Evolutionary conservation across 2,329 filamentous ascomycete genomes (phyloP).

Genomic region (Camillea tinctor): DNA sequence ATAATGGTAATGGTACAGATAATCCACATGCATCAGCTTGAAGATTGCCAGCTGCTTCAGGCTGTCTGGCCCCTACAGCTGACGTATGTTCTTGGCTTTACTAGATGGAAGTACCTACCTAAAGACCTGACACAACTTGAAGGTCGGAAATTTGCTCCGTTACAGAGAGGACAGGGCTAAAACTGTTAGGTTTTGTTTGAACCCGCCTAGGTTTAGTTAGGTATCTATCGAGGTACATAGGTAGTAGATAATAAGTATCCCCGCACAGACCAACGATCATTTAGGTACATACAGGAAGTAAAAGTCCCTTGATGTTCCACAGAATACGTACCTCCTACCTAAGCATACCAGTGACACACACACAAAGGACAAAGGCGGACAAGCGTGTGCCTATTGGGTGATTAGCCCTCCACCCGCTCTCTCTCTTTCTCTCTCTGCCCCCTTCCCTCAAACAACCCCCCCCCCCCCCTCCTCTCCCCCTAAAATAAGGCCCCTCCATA

Average conservation of each 20-base stretch:
- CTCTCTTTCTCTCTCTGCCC: not conserved
- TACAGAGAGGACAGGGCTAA: not conserved
- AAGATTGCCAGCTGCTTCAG: conserved; percentile 2
- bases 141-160: conserved; percentile 2
- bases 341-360: too few relatives aligned
- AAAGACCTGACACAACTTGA: not conserved
- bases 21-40: not conserved
- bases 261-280: too few relatives aligned
- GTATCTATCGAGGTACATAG: too few relatives aligned
- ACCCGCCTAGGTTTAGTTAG: too few relatives aligned
- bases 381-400: too few relatives aligned
- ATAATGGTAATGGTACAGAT: conserved; percentile 1
- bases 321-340: too few relatives aligned
- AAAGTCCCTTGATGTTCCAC: too few relatives aligned
- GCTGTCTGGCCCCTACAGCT: conserved; percentile 21
- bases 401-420: not conserved
- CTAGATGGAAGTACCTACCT: not conserved
- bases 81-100: conserved; percentile 18
- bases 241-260: too few relatives aligned
- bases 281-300: too few relatives aligned
- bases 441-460: not conserved
- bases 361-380: too few relatives aligned
- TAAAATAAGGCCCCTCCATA: conserved; percentile 8
- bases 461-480: conserved; percentile 13
- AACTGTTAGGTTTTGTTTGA: too few relatives aligned